Conservation (phyloP, 116 monocot genomes). For the Cymodocea nodosa region DNA sequence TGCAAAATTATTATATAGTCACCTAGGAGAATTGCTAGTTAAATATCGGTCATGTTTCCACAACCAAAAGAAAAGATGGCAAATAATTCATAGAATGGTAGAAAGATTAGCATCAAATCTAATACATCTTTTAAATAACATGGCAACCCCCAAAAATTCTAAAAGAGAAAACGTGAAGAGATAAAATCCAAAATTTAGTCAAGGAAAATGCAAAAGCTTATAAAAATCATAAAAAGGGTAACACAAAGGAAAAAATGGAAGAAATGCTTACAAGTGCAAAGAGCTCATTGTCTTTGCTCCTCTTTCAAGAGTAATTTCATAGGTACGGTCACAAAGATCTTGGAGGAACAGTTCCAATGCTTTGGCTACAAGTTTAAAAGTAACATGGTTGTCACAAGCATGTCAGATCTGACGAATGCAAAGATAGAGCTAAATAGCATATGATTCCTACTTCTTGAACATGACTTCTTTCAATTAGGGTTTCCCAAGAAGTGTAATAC, state of each 20-base stretch:
- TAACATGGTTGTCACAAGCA: neutral
- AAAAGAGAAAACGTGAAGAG: neutral
- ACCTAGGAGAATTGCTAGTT: too few species aligned
- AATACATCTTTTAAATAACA: too few species aligned
- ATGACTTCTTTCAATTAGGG: too few species aligned
- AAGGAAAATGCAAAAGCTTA: neutral
- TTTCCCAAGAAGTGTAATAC: too few species aligned
- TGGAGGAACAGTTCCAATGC: constrained; percentile 91
- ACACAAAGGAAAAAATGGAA: neutral
- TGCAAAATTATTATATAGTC: too few species aligned
- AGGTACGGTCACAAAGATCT: constrained; percentile 92
- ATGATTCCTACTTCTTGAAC: too few species aligned
- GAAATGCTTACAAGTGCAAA: constrained; percentile 65
- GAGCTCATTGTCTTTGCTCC: constrained; percentile 91
- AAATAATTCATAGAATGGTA: too few species aligned
- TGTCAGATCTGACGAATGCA: neutral
- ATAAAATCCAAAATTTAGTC: neutral
- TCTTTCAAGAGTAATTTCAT: constrained; percentile 76
- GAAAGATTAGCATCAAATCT: too few species aligned
- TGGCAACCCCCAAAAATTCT: too few species aligned
- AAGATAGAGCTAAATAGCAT: neutral
- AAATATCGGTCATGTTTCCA: too few species aligned
- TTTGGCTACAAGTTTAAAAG: constrained; percentile 53
- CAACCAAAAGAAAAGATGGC: too few species aligned
- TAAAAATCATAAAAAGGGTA: neutral